A percentile compares a stretch with the other conserved stretches of the same genome.
These are phyloP conservation scores for Metschnikowia gelsemii DNA, from an alignment of 805 yeast species.

Conservation along the genomic window DNA sequence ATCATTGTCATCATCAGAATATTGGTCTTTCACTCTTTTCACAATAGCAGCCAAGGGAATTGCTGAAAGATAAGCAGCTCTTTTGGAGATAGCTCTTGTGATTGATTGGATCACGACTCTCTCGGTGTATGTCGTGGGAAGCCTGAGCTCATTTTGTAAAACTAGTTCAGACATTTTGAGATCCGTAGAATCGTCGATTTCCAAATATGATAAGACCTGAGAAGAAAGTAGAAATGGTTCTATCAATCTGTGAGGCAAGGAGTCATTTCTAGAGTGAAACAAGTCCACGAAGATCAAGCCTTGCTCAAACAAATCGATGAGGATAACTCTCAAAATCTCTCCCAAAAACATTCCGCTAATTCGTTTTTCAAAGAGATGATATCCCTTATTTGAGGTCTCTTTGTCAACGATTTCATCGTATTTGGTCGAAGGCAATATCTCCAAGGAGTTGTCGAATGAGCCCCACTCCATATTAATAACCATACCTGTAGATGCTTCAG, in stretches of 20 bases:
- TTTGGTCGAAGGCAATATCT: conserved; percentile 71
- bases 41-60: conserved; percentile 89
- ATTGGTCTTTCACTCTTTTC: conserved; percentile 60
- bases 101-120: conserved; percentile 69
- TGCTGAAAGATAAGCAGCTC: conserved; percentile 90
- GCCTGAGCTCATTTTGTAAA: conserved; percentile 62
- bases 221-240: conserved; percentile 78
- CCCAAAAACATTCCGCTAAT: conserved; percentile 93
- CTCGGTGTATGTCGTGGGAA: conserved; percentile 70
- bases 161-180: conserved; percentile 69
- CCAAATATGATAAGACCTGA: conserved; percentile 81
- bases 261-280: conserved; percentile 37
- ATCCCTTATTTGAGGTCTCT: conserved; percentile 77
- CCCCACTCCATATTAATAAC: conserved; percentile 98
- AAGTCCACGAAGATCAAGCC: conserved; percentile 60
- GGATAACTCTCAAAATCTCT: conserved; percentile 73
- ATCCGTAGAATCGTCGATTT: conserved; percentile 77
- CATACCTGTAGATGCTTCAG: conserved; percentile 54
- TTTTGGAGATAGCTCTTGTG: conserved; percentile 75
- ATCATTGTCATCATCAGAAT: conserved; percentile 50
- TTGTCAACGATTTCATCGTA: conserved; percentile 73
- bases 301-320: conserved; percentile 64
- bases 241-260: conserved; percentile 61
- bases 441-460: conserved; percentile 83
- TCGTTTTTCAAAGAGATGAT: conserved; percentile 89